phyloP scores from a whole-genome alignment of 805 yeast genomes.

The Kuraishia capsulata region DNA sequence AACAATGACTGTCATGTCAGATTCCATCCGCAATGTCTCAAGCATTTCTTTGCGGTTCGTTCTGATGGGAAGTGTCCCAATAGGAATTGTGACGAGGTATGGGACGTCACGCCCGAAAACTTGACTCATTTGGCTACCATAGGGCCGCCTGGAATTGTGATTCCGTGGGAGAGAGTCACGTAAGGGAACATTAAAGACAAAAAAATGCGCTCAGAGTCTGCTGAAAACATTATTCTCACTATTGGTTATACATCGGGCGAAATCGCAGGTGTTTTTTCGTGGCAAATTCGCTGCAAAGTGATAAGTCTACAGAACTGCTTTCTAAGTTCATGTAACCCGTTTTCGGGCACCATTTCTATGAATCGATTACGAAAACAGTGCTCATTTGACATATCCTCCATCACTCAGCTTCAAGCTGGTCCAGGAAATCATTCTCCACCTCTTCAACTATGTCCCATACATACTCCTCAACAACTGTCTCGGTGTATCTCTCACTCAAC shows the following conservation, averaged over 20 bases:
- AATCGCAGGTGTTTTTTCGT: no score
- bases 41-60: constrained; percentile 25
- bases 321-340: no score
- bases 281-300: no score
- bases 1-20: constrained; percentile 24
- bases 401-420: constrained; percentile 28
- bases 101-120: not conserved
- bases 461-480: constrained; percentile 70
- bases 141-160: not conserved
- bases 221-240: no score
- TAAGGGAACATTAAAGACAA: no score
- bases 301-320: no score
- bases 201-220: no score
- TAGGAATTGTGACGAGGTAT: constrained; percentile 10
- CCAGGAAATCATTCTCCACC: constrained; percentile 53
- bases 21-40: constrained; percentile 41
- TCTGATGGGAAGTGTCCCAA: constrained; percentile 23
- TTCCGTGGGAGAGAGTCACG: no score
- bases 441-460: constrained; percentile 83
- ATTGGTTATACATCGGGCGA: no score
- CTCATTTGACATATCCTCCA: no score
- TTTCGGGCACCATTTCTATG: constrained; percentile 1
- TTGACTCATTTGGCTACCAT: not conserved
- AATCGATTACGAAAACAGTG: constrained; percentile 1
- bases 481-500: constrained; percentile 52